phyloP scores from a whole-genome alignment of 1,139 yeast genomes.

The Magnusiomyces ingens region DNA sequence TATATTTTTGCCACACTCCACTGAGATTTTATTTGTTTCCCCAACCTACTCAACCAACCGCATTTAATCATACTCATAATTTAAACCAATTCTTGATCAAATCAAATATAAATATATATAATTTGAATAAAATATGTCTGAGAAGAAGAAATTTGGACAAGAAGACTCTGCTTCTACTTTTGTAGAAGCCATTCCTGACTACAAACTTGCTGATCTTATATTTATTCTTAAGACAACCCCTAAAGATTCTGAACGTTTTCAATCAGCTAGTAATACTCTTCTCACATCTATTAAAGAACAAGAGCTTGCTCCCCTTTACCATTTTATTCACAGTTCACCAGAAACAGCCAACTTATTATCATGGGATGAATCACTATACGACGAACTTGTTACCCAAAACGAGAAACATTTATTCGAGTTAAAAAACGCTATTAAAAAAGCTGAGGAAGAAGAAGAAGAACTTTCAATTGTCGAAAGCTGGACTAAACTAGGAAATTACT shows the following conservation, averaged over 20 bases:
- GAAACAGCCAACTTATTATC: slow-evolving; percentile 25
- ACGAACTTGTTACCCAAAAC: slow-evolving; percentile 47
- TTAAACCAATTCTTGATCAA: too few species aligned
- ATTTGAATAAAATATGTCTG: background rate
- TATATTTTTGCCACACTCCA: too few species aligned
- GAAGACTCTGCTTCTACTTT: slow-evolving; percentile 15
- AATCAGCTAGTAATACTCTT: background rate
- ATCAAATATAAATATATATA: background rate
- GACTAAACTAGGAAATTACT: slow-evolving; percentile 79
- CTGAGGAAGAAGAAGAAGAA: slow-evolving; percentile 87
- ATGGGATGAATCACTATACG: slow-evolving; percentile 56
- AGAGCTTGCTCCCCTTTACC: slow-evolving; percentile 79
- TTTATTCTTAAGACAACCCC: slow-evolving; percentile 49
- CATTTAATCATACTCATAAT: too few species aligned
- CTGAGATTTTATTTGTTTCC: too few species aligned
- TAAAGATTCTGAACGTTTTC: too few species aligned
- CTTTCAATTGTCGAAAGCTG: slow-evolving; percentile 72
- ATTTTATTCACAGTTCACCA: slow-evolving; percentile 48
- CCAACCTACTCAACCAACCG: too few species aligned
- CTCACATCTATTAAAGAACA: slow-evolving; percentile 46
- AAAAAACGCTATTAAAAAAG: slow-evolving; percentile 58
- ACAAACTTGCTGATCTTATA: slow-evolving; percentile 68
- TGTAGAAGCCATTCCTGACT: slow-evolving; percentile 56
- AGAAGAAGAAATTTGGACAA: background rate
- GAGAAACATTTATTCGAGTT: slow-evolving; percentile 49